Evolutionary conservation across 441 rosid species (phyloP).

Genomic region (Flueggea neowawraea): DNA sequence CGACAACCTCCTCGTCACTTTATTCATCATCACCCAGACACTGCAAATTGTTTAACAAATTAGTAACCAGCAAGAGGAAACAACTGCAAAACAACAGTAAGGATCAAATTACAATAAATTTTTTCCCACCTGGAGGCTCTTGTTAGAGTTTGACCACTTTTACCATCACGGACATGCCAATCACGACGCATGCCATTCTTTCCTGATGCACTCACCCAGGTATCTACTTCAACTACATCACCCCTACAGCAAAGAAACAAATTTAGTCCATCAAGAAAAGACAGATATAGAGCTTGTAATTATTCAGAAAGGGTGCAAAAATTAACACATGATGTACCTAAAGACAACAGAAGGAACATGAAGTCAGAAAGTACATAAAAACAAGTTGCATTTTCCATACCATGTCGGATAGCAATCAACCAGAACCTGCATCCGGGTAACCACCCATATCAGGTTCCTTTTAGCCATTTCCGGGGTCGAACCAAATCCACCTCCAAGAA

Average conservation of each 20-base stretch:
- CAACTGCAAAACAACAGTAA: not conserved
- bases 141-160: slow-evolving; percentile 78
- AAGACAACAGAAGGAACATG: not conserved
- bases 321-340: not conserved
- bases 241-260: slow-evolving; percentile 55
- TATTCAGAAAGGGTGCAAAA: not conserved
- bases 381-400: slow-evolving; percentile 33
- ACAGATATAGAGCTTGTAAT: not conserved
- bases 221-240: slow-evolving; percentile 86
- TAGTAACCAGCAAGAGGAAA: slow-evolving; percentile 1
- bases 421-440: slow-evolving; percentile 88
- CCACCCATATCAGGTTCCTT: slow-evolving; percentile 96
- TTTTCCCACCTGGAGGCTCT: slow-evolving; percentile 81
- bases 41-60: slow-evolving; percentile 39
- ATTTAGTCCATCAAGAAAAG: slow-evolving; percentile 6
- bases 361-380: not conserved
- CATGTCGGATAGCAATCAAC: slow-evolving; percentile 93
- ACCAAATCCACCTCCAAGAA: slow-evolving; percentile 96
- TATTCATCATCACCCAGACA: slow-evolving; percentile 99
- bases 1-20: slow-evolving; percentile 85
- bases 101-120: not conserved
- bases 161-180: slow-evolving; percentile 77
- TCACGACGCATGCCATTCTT: slow-evolving; percentile 99
- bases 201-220: slow-evolving; percentile 93
- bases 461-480: slow-evolving; percentile 95